phyloP scores from a whole-genome alignment of 2,329 filamentous ascomycete species.

The Pseudogymnoascus sp. region DNA sequence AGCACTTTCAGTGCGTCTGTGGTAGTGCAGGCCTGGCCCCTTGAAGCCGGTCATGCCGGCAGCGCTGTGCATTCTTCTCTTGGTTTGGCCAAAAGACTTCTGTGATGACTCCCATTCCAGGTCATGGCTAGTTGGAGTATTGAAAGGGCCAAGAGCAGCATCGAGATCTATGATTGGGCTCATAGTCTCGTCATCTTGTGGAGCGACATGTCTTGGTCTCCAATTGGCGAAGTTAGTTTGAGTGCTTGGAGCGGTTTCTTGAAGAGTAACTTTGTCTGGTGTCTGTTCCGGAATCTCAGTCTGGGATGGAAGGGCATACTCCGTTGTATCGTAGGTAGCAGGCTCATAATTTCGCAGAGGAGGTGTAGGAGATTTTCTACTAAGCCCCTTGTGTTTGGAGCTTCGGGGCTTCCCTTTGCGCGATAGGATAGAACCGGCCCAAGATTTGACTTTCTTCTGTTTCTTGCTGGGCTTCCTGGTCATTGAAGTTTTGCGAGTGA shows the following conservation, averaged over 20 bases:
- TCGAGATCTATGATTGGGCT: conserved; percentile 89
- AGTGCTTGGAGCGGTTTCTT: conserved; percentile 2
- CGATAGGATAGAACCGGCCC: conserved; percentile 47
- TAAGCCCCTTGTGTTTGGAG: conserved; percentile 35
- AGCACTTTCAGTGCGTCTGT: conserved; percentile 72
- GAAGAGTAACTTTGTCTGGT: conserved; percentile 23
- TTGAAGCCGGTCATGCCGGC: conserved; percentile 63
- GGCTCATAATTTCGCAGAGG: conserved; percentile 30
- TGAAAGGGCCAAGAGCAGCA: conserved; percentile 86
- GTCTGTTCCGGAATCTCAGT: conserved; percentile 18
- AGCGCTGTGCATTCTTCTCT: conserved; percentile 70
- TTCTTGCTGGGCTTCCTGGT: conserved; percentile 40
- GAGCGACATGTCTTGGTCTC: conserved; percentile 35
- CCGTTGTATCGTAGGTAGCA: conserved; percentile 20
- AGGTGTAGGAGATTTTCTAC: conserved; percentile 38
- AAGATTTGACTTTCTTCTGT: conserved; percentile 68
- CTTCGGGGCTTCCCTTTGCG: conserved; percentile 42
- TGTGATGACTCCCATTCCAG: conserved; percentile 64
- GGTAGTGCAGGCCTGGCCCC: conserved; percentile 67
- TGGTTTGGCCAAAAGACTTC: conserved; percentile 45
- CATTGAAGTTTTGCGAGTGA: conserved; percentile 24
- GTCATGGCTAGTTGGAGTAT: conserved; percentile 63
- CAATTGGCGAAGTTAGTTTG: conserved; percentile 31
- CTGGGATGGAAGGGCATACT: conserved; percentile 15
- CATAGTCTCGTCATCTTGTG: conserved; percentile 55